Conservation (phyloP, 1,284 basidiomycete species). For the Rugosomyces carneus region DNA sequence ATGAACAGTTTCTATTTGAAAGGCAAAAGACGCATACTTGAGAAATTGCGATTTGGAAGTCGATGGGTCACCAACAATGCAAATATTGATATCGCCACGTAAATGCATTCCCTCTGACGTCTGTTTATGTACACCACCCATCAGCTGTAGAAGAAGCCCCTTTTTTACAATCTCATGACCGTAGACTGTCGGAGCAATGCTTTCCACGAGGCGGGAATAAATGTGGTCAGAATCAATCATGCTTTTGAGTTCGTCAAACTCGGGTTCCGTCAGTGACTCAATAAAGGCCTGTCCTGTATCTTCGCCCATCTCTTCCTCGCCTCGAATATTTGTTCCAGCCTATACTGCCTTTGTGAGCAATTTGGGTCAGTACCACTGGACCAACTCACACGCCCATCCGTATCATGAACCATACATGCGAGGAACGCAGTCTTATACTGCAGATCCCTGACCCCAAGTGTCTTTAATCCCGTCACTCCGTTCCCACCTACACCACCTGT, state of each 20-base stretch:
- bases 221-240: constrained; percentile 96
- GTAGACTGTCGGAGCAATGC: constrained; percentile 97
- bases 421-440: constrained; percentile 99
- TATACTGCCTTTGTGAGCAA: constrained; percentile 23
- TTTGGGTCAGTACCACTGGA: not conserved
- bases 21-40: constrained; percentile 57
- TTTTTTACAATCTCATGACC: constrained; percentile 99
- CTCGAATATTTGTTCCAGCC: constrained; percentile 81
- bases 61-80: constrained; percentile 96
- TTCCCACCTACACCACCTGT: constrained; percentile 72
- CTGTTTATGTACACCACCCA: constrained; percentile 99
- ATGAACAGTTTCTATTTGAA: not conserved
- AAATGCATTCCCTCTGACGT: constrained; percentile 96
- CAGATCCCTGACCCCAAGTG: constrained; percentile 90
- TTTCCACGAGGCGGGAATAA: constrained; percentile 88
- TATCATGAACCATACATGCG: constrained; percentile 94
- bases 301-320: constrained; percentile 77
- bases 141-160: constrained; percentile 92
- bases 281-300: constrained; percentile 78
- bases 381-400: constrained; percentile 72
- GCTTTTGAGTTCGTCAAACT: constrained; percentile 88
- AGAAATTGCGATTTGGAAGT: constrained; percentile 98
- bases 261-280: constrained; percentile 84
- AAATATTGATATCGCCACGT: constrained; percentile 97
- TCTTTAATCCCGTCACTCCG: constrained; percentile 93